Evolutionary conservation across 192 early-diverging fungal genomes (phyloP).

Genomic region (Physocladia obscura): DNA sequence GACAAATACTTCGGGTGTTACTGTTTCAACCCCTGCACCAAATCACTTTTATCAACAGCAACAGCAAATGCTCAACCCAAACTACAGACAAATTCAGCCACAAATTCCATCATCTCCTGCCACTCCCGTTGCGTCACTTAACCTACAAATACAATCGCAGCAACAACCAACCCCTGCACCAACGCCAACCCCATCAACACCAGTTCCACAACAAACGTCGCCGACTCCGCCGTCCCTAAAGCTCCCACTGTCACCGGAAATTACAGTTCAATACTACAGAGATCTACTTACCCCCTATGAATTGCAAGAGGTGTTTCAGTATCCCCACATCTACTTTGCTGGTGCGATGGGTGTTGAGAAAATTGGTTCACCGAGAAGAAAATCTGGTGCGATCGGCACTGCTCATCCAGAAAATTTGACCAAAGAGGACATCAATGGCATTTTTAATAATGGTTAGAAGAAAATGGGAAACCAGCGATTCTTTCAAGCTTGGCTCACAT

Average conservation of each 20-base stretch:
- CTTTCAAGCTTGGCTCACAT: no score
- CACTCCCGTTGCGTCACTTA: not conserved
- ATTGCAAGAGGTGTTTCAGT: constrained; percentile 83
- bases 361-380: constrained; percentile 63
- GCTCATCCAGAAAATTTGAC: constrained; percentile 34
- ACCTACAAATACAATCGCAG: not conserved
- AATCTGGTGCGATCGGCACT: constrained; percentile 58
- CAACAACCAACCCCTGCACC: constrained; percentile 3
- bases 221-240: constrained; percentile 31
- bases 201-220: not conserved
- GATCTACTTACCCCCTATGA: constrained; percentile 77
- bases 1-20: constrained; percentile 1
- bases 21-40: constrained; percentile 15
- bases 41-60: constrained; percentile 27
- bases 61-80: constrained; percentile 20
- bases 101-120: not conserved
- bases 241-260: constrained; percentile 46
- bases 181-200: not conserved
- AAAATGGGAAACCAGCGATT: not conserved
- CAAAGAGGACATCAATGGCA: constrained; percentile 38
- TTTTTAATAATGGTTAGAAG: constrained; percentile 41
- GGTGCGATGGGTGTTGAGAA: constrained; percentile 68
- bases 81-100: constrained; percentile 8
- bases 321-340: constrained; percentile 84
- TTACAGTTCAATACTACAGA: constrained; percentile 45